These are phyloP conservation scores for Yarrowia yakushimensis DNA, from an alignment of 805 yeast genomes.

Conservation along the genomic window DNA sequence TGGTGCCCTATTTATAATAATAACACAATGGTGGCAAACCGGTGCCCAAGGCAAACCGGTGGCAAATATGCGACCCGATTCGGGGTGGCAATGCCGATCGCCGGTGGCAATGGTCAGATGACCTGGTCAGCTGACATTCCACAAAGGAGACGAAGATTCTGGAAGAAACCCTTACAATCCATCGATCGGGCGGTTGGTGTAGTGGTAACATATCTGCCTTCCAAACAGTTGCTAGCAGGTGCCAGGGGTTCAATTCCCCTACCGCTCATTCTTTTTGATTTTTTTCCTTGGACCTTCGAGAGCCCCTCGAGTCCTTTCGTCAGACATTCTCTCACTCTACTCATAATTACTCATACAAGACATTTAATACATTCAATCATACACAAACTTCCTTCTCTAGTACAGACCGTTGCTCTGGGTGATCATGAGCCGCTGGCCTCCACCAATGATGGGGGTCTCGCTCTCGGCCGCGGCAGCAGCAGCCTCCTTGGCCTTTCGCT, in stretches of 20 bases:
- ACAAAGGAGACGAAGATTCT: too few species aligned
- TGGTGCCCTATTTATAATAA: too few species aligned
- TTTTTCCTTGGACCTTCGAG: too few species aligned
- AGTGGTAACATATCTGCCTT: conserved; percentile 8
- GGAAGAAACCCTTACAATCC: neutral
- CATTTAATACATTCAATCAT: conserved; percentile 9
- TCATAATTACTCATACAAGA: neutral
- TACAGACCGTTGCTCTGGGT: conserved; percentile 46
- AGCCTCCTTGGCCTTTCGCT: conserved; percentile 58
- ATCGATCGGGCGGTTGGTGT: conserved; percentile 1
- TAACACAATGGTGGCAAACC: too few species aligned
- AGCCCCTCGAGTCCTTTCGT: too few species aligned
- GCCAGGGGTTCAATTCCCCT: conserved; percentile 12
- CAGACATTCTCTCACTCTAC: neutral
- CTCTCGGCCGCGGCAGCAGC: conserved; percentile 46
- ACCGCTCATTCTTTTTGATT: neutral
- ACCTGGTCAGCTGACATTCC: too few species aligned
- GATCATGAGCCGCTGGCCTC: conserved; percentile 68
- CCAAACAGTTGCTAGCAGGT: neutral
- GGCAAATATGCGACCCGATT: too few species aligned
- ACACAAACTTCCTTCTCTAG: conserved; percentile 11
- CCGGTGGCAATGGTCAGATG: too few species aligned
- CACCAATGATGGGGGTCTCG: conserved; percentile 46
- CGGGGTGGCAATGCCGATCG: too few species aligned
- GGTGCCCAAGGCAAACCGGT: too few species aligned